A percentile compares a stretch with the other conserved stretches of the same genome.
These are phyloP conservation scores for Mortierella sp. DNA, from an alignment of 371 early-diverging fungal species.

Conservation along the genomic window DNA sequence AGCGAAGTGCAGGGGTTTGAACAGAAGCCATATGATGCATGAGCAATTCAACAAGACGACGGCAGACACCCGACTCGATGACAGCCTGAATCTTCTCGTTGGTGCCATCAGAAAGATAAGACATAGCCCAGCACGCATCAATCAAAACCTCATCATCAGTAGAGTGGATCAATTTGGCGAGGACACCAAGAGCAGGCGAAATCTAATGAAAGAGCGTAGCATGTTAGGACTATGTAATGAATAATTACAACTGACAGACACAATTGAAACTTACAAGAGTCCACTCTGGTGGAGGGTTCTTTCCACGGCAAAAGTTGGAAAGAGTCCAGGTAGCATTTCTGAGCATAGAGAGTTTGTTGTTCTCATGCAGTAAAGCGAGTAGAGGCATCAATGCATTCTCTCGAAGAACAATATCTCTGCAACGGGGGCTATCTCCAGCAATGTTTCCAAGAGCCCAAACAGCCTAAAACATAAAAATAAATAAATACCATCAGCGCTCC, in stretches of 20 bases:
- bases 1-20: constrained; percentile 98
- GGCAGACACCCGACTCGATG: constrained; percentile 94
- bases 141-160: constrained; percentile 96
- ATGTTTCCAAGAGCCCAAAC: constrained; percentile 99
- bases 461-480: constrained; percentile 68
- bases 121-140: constrained; percentile 99
- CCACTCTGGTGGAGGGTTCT: constrained; percentile 98
- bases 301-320: constrained; percentile 99
- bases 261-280: constrained; percentile 63
- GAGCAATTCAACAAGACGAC: constrained; percentile 94
- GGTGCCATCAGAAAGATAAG: constrained; percentile 97
- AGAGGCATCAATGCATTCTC: constrained; percentile 89
- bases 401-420: constrained; percentile 95
- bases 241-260: background rate
- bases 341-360: constrained; percentile 93
- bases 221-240: background rate
- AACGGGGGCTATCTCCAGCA: constrained; percentile 98
- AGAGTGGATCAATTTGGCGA: constrained; percentile 91
- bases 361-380: constrained; percentile 85
- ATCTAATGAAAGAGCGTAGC: constrained; percentile 65
- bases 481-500: background rate
- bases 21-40: constrained; percentile 88
- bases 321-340: constrained; percentile 99
- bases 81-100: constrained; percentile 98
- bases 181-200: constrained; percentile 89